Base-by-base conservation (phyloP, 768 basidiomycete species). In the Collybiopsis luxurians region DNA sequence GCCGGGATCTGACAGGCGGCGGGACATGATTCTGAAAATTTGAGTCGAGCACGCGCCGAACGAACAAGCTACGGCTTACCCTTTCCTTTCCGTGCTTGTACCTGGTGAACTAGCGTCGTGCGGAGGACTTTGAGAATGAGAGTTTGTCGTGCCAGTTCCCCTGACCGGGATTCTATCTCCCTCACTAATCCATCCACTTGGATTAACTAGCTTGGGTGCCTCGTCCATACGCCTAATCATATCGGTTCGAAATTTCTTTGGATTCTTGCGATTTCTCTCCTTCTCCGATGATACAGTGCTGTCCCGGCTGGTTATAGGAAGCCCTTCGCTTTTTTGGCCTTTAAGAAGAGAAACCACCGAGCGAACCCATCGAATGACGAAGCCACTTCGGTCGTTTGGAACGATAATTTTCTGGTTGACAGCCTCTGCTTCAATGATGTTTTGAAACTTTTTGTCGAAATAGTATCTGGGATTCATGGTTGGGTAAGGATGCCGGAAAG, bases 191-290 rank as follows among this genome's bases (percentile, higher is more conserved):
- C 78, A 83, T 4, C 90, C 90, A 61, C 82, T 91, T 2, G 90
- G 90, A 64, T 91, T 80, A 24, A 92, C 76, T 1, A 80, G 82
- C 65, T 82, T 83, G 5, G 87, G 89, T 1, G 83, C 79, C 46
- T 79, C 80, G 56, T 89, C 82, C 75, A 88, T 79, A 49, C 90
- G 77, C 28, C 83, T 80, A 55, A 94, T 92, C 90, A 92, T 92
- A 54, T 90, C 84, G 24, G 87, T 75, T 47, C 80, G 72, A 5
- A 93, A 56, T 47, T 71, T 79, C 23, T 69, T 72, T 13, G 42
- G n/a, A 34, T n/a, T 55, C 30, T 43, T 53, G 28, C 24, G 52
- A 4, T 23, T 28, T 30, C 38, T 44, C 28, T 57, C 63, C 24
- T 39, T 49, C 27, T 38, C 54, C 1, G 60, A 50, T 21, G 63